These are phyloP conservation scores for Tetrahymena thermophila DNA, from an alignment of 73 alveolate species.

Conservation along the genomic window DNA sequence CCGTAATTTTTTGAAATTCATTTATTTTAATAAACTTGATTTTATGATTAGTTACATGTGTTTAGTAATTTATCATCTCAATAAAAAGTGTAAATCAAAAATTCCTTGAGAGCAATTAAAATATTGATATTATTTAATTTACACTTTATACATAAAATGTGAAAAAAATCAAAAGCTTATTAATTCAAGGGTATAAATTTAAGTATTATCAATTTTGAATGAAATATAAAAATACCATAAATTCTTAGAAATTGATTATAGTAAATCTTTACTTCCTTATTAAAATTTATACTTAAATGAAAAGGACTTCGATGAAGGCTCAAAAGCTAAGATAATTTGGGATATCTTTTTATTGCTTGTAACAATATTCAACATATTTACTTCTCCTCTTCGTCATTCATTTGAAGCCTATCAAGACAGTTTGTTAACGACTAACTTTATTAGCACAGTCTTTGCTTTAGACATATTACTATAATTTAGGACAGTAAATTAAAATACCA, in stretches of 20 bases:
- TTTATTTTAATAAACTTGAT: too few relatives aligned
- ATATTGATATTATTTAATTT: too few relatives aligned
- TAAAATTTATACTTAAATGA: neutral
- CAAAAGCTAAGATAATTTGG: neutral
- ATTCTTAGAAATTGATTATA: neutral
- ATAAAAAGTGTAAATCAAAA: too few relatives aligned
- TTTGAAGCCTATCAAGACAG: neutral
- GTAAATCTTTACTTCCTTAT: neutral
- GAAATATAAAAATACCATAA: neutral
- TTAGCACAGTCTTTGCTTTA: neutral
- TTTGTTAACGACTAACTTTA: neutral
- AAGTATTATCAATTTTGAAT: neutral
- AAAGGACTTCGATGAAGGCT: neutral
- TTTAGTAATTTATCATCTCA: too few relatives aligned
- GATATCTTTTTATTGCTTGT: neutral
- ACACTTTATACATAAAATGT: neutral
- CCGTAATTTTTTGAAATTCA: neutral
- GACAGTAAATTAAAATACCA: neutral
- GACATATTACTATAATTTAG: neutral
- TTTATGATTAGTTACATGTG: too few relatives aligned
- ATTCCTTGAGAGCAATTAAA: too few relatives aligned
- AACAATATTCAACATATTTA: neutral
- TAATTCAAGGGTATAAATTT: neutral
- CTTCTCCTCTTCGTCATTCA: neutral
- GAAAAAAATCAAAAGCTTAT: neutral